Evolutionary conservation across 2,329 filamentous ascomycete species (phyloP).

Genomic region (Passalora sequoiae): DNA sequence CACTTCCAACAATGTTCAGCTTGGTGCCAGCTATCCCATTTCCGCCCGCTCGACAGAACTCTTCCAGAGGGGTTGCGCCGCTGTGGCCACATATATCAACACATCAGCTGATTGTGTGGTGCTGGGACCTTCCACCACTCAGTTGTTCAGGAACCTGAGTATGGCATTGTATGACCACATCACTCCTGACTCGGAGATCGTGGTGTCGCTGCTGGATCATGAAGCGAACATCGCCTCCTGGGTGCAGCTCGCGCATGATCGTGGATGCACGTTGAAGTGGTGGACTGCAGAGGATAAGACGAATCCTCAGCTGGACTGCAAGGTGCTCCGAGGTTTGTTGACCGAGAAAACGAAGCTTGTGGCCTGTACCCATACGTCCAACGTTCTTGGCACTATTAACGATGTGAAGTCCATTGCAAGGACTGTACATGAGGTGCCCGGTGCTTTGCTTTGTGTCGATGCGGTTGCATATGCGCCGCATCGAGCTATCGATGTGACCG

Average conservation of each 20-base stretch:
- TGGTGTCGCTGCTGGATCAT: constrained; percentile 69
- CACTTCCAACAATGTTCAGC: constrained; percentile 64
- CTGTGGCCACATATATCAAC: constrained; percentile 67
- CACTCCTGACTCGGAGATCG: constrained; percentile 51
- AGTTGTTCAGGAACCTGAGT: constrained; percentile 67
- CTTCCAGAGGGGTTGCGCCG: constrained; percentile 57
- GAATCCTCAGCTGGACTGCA: constrained; percentile 56
- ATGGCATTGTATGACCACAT: constrained; percentile 54
- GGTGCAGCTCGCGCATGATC: constrained; percentile 60
- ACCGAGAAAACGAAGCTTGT: constrained; percentile 63
- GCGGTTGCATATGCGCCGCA: constrained; percentile 74
- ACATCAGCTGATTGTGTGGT: constrained; percentile 63
- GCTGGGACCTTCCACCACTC: constrained; percentile 68
- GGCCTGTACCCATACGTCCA: constrained; percentile 67
- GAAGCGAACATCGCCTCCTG: constrained; percentile 73
- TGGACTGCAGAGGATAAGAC: constrained; percentile 48
- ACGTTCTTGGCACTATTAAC: constrained; percentile 67
- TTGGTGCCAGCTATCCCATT: constrained; percentile 64
- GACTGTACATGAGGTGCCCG: constrained; percentile 48
- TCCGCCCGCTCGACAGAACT: constrained; percentile 55
- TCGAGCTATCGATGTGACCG: constrained; percentile 62
- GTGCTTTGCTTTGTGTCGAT: constrained; percentile 65
- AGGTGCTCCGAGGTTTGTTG: constrained; percentile 56
- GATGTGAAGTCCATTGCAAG: constrained; percentile 54
- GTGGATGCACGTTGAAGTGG: constrained; percentile 62